Percentiles rank a stretch among this genome's conserved stretches.
These are phyloP conservation scores for Phytophthora aleatoria DNA, from an alignment of 352 stramenopile genomes.

Conservation along the genomic window DNA sequence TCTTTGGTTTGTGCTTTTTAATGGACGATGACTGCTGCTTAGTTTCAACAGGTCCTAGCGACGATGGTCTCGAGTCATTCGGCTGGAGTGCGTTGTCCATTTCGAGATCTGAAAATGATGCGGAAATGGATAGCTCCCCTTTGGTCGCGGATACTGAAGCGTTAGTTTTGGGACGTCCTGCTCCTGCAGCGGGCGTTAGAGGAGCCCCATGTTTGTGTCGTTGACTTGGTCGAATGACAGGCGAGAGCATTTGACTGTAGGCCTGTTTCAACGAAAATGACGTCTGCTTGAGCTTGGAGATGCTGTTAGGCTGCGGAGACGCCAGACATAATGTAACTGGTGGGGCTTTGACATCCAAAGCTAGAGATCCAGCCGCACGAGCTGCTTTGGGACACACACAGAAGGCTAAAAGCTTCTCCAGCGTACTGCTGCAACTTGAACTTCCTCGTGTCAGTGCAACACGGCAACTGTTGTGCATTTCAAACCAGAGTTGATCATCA, in stretches of 20 bases:
- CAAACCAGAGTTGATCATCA: conserved; percentile 53
- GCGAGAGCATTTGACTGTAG: conserved; percentile 55
- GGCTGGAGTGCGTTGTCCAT: conserved; percentile 1
- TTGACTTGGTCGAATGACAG: conserved; percentile 62
- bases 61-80: conserved; percentile 15
- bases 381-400: conserved; percentile 33
- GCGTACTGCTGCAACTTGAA: conserved; percentile 28
- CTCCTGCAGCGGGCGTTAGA: conserved; percentile 12
- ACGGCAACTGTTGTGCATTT: conserved; percentile 61
- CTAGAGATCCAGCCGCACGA: conserved; percentile 29
- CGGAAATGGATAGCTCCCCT: background rate
- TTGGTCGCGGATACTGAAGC: conserved; percentile 4
- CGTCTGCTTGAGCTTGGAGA: conserved; percentile 39
- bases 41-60: conserved; percentile 20
- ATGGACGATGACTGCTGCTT: conserved; percentile 8
- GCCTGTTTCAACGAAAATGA: conserved; percentile 53
- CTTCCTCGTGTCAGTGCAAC: conserved; percentile 33
- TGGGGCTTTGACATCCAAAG: conserved; percentile 39
- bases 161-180: conserved; percentile 1
- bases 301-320: conserved; percentile 43
- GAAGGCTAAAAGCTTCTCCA: conserved; percentile 66
- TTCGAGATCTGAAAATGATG: conserved; percentile 2
- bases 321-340: conserved; percentile 44
- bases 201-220: conserved; percentile 10
- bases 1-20: conserved; percentile 36